Evolutionary conservation across 768 basidiomycete genomes (phyloP).

Genomic region (Clavulina sp.): DNA sequence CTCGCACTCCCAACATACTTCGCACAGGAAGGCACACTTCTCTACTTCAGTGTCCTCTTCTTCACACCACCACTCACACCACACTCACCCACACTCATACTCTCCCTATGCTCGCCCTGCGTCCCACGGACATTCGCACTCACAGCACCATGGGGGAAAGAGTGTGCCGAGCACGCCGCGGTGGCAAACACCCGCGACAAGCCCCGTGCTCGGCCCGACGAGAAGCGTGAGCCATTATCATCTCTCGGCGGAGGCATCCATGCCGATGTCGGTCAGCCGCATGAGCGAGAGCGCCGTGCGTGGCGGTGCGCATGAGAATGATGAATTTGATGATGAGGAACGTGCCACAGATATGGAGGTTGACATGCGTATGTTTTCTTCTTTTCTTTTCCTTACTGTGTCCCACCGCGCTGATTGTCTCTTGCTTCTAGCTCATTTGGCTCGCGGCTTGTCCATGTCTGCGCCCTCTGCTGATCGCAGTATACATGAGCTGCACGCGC

Average conservation of each 20-base stretch:
- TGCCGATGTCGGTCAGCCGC: too few relatives aligned
- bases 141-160: background rate
- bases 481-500: too few relatives aligned
- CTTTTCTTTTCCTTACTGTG: too few relatives aligned
- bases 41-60: background rate
- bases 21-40: too few relatives aligned
- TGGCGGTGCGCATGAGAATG: conserved; percentile 1
- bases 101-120: background rate
- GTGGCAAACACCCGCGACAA: conserved; percentile 15
- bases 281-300: conserved; percentile 2
- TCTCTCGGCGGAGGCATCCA: too few relatives aligned
- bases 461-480: too few relatives aligned
- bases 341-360: background rate
- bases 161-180: background rate
- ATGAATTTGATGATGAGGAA: background rate
- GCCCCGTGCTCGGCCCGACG: conserved; percentile 22
- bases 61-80: background rate
- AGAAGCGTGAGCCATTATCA: conserved; percentile 19
- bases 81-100: too few relatives aligned
- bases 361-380: background rate
- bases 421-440: too few relatives aligned
- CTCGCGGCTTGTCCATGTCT: too few relatives aligned
- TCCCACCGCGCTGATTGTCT: too few relatives aligned
- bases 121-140: background rate
- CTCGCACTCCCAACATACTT: too few relatives aligned